Conservation (phyloP, 495 filamentous ascomycete species). For the Parathielavia hyrcaniae region DNA sequence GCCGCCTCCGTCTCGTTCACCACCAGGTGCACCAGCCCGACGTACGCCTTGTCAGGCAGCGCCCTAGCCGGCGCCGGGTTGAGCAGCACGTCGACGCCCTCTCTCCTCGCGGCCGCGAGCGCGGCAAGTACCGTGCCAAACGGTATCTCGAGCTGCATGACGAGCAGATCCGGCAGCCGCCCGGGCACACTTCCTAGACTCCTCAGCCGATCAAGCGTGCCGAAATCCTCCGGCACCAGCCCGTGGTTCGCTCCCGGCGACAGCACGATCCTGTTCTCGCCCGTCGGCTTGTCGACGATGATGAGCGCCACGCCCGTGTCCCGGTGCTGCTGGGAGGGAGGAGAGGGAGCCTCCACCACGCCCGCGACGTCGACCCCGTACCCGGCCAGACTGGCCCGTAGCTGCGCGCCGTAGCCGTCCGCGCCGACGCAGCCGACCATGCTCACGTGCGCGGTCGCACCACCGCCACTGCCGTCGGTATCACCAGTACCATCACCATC, state of each 20-base stretch:
- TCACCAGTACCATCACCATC: background rate
- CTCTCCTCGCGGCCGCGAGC: conserved; percentile 47
- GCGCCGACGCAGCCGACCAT: conserved; percentile 77
- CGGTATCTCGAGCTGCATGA: conserved; percentile 89
- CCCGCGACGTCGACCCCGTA: conserved; percentile 59
- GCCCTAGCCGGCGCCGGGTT: conserved; percentile 78
- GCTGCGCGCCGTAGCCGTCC: conserved; percentile 54
- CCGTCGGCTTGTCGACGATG: conserved; percentile 68
- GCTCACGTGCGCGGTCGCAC: conserved; percentile 51
- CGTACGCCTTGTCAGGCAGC: conserved; percentile 62
- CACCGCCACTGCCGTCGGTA: conserved; percentile 20
- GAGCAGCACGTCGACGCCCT: conserved; percentile 57
- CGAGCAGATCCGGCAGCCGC: conserved; percentile 51
- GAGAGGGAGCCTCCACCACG: conserved; percentile 34
- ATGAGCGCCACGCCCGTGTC: conserved; percentile 79
- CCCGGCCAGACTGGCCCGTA: conserved; percentile 46
- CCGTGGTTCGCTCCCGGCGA: conserved; percentile 70
- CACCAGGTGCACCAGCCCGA: conserved; percentile 67
- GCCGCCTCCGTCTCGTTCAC: conserved; percentile 90
- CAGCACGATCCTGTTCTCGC: conserved; percentile 84
- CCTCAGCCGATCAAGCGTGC: background rate
- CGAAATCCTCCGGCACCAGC: conserved; percentile 20
- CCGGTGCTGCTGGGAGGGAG: conserved; percentile 30
- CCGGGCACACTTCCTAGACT: background rate
- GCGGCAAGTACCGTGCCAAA: conserved; percentile 62